Percentiles rank a stretch among this genome's conserved stretches.
phyloP scores from a whole-genome alignment of 306 rosid genomes.

The Bauhinia variegata region DNA sequence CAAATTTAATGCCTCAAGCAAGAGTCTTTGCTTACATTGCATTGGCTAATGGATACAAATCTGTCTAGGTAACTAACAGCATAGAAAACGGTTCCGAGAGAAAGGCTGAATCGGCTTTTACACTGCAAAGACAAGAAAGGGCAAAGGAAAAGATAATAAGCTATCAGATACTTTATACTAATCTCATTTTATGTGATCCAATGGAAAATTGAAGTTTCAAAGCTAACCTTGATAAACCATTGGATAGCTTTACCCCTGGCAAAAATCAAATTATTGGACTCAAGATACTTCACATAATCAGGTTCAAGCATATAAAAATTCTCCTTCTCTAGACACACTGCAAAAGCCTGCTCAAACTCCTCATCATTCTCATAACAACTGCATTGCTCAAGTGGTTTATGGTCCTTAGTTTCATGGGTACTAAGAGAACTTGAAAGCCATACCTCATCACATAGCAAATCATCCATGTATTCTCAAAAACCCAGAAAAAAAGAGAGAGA shows the following conservation, averaged over 20 bases:
- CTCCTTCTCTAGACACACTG: slow-evolving; percentile 48
- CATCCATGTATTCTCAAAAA: slow-evolving; percentile 24
- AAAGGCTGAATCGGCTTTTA: slow-evolving; percentile 51
- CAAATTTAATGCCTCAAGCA: background rate
- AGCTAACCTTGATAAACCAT: slow-evolving; percentile 58
- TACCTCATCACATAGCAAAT: slow-evolving; percentile 56
- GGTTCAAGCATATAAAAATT: slow-evolving; percentile 39
- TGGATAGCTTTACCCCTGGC: slow-evolving; percentile 48
- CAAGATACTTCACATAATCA: slow-evolving; percentile 33
- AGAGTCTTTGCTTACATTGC: slow-evolving; percentile 40
- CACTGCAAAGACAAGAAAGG: slow-evolving; percentile 39
- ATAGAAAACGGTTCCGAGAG: slow-evolving; percentile 49
- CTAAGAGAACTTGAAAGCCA: slow-evolving; percentile 46
- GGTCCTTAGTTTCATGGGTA: background rate
- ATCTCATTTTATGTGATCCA: background rate
- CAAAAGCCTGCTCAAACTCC: slow-evolving; percentile 42
- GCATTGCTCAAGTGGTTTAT: background rate
- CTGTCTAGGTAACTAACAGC: slow-evolving; percentile 63
- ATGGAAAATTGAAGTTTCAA: background rate
- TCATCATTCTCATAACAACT: background rate
- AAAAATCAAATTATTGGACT: slow-evolving; percentile 34
- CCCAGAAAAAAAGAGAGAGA: background rate
- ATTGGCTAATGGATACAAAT: slow-evolving; percentile 48
- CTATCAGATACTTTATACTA: background rate
- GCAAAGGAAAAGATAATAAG: background rate